Percentiles rank a stretch among this genome's conserved stretches.
Evolutionary conservation across 306 rosid species (phyloP).

Genomic region (Prinsepia uniflora): DNA sequence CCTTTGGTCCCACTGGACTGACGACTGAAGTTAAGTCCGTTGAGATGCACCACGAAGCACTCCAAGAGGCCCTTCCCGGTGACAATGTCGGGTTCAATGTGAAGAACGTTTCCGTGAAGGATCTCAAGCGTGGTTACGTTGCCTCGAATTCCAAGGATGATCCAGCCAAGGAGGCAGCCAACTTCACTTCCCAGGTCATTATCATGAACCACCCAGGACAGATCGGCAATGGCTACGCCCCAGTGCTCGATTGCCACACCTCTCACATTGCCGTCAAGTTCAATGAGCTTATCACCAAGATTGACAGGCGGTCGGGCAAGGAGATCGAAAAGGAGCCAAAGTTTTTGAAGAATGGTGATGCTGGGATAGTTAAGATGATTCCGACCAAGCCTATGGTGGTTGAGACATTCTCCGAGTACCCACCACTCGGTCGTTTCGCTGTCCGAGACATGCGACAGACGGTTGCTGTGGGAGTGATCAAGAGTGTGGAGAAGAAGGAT

Average conservation of each 20-base stretch:
- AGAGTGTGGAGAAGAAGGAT: constrained; percentile 88
- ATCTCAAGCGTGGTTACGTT: constrained; percentile 88
- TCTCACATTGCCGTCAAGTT: constrained; percentile 87
- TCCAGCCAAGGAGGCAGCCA: constrained; percentile 54
- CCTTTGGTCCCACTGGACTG: constrained; percentile 72
- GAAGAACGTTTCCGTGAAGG: constrained; percentile 92
- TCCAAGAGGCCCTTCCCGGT: constrained; percentile 47
- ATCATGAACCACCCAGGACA: constrained; percentile 96
- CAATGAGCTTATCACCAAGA: constrained; percentile 69
- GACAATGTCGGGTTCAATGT: constrained; percentile 52
- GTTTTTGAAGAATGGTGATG: constrained; percentile 87
- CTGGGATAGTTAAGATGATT: constrained; percentile 80
- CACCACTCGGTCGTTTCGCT: constrained; percentile 87
- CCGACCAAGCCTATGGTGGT: constrained; percentile 94
- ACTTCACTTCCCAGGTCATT: constrained; percentile 76
- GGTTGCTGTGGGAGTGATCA: constrained; percentile 89
- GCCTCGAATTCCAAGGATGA: constrained; percentile 69
- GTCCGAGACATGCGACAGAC: constrained; percentile 96
- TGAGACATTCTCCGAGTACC: constrained; percentile 75
- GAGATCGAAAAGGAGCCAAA: constrained; percentile 91
- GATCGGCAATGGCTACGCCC: constrained; percentile 88
- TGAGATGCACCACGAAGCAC: constrained; percentile 92
- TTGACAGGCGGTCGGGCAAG: constrained; percentile 86
- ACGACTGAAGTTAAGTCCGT: constrained; percentile 84
- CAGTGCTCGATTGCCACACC: constrained; percentile 89